Conservation (phyloP, 495 filamentous ascomycete species). For the Penicillium mononematosum region DNA sequence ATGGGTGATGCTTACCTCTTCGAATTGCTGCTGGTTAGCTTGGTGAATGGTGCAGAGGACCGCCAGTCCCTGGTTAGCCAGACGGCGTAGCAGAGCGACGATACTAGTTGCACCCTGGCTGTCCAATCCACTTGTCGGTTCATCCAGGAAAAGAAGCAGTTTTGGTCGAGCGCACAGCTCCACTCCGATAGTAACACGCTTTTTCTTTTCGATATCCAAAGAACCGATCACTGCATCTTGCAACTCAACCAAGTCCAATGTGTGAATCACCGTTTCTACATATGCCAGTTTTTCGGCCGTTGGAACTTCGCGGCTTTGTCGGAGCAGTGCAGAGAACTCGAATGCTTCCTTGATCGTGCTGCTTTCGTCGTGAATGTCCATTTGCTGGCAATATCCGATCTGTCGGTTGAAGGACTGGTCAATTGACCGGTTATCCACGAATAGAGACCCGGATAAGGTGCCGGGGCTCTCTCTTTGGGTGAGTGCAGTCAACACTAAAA, state of each 20-base stretch:
- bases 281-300: slow-evolving; percentile 75
- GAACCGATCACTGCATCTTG: slow-evolving; percentile 81
- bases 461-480: slow-evolving; percentile 75
- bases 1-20: slow-evolving; percentile 46
- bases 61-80: slow-evolving; percentile 64
- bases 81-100: slow-evolving; percentile 65
- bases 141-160: slow-evolving; percentile 69
- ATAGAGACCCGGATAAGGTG: slow-evolving; percentile 67
- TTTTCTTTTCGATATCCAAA: slow-evolving; percentile 61
- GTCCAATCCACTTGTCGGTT: slow-evolving; percentile 73
- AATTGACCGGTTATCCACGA: slow-evolving; percentile 67
- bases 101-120: slow-evolving; percentile 73
- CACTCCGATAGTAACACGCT: slow-evolving; percentile 75
- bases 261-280: slow-evolving; percentile 74
- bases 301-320: slow-evolving; percentile 67
- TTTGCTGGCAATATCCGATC: slow-evolving; percentile 82
- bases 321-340: slow-evolving; percentile 78
- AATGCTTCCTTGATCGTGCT: slow-evolving; percentile 84
- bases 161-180: slow-evolving; percentile 76
- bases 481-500: slow-evolving; percentile 67
- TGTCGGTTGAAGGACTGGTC: slow-evolving; percentile 73
- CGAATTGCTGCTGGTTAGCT: slow-evolving; percentile 76
- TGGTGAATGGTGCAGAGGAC: slow-evolving; percentile 70
- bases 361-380: slow-evolving; percentile 81
- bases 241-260: slow-evolving; percentile 78